These are phyloP conservation scores for Bipolaris bicolor DNA, from an alignment of 2,329 filamentous ascomycete species.

Conservation along the genomic window DNA sequence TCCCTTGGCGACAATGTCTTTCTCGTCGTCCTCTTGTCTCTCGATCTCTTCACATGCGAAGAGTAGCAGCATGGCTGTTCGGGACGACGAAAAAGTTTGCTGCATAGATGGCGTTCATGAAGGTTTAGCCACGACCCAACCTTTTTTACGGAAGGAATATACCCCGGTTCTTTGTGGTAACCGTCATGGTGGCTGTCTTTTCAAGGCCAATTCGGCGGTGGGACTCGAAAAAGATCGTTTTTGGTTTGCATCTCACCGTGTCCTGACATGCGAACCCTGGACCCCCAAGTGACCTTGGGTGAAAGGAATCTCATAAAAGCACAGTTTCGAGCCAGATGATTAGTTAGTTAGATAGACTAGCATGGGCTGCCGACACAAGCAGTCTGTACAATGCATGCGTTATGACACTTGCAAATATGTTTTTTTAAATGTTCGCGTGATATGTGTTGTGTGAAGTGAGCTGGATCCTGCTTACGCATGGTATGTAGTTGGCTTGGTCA, in stretches of 20 bases:
- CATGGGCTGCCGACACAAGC: slow-evolving; percentile 26
- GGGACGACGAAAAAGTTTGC: slow-evolving; percentile 44
- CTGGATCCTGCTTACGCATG: not conserved
- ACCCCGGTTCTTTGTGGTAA: slow-evolving; percentile 38
- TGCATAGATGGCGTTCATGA: slow-evolving; percentile 50
- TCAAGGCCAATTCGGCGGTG: slow-evolving; percentile 35
- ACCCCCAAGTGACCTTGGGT: slow-evolving; percentile 39
- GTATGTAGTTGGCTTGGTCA: no score
- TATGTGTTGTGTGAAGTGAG: not conserved
- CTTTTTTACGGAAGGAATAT: slow-evolving; percentile 44
- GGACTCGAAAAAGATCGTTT: slow-evolving; percentile 26
- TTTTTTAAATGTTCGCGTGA: not conserved
- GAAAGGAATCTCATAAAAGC: slow-evolving; percentile 48
- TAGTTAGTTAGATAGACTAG: slow-evolving; percentile 45
- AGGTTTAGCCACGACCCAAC: slow-evolving; percentile 34
- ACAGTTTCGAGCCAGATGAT: slow-evolving; percentile 42
- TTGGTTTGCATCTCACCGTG: slow-evolving; percentile 39
- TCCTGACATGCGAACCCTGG: slow-evolving; percentile 27
- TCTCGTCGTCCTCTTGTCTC: slow-evolving; percentile 40
- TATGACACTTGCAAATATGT: slow-evolving; percentile 23
- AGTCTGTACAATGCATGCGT: slow-evolving; percentile 37
- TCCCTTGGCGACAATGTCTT: slow-evolving; percentile 35
- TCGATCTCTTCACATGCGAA: slow-evolving; percentile 33
- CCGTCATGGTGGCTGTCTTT: slow-evolving; percentile 32
- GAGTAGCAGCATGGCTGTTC: slow-evolving; percentile 35